Base-by-base conservation (phyloP, 345 rosid genomes). In the Ricinus communis region DNA sequence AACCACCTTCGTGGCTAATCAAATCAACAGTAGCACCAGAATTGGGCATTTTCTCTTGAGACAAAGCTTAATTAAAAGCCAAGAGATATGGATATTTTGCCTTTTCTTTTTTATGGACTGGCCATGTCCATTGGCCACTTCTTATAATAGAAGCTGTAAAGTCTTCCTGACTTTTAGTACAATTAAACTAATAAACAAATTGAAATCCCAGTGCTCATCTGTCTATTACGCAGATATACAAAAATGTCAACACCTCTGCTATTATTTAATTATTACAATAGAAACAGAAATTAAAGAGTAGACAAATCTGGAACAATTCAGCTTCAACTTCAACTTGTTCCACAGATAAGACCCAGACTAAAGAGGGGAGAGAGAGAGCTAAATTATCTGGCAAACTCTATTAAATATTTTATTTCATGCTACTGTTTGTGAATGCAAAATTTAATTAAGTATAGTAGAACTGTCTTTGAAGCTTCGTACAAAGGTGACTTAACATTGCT, bases 191-290 rank as follows among this genome's bases (percentile, higher is more conserved):
- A 61, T n/a, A 18, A 19, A 33, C n/a, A 62, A 33, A 33, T 31
- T 33, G 0, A 14, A 55, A 57, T 25, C 28, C 14, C 53, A 19
- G 41, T 61, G 58, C 59, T 60, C 55, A 65, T 54, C 68, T 66
- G 55, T 38, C 33, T 60, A 53, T 69, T 69, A 47, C 74, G 69
- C 72, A 65, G 68, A 27, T 53, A 72, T 54, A 80, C 71, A 85
- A 77, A 86, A 89, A 82, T 81, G 94, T 89, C 90, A 87, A 89
- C 90, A 77, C 81, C 77, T 71, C 66, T 62, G 59, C 49, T 13
- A 64, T 19, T 66, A 55, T 73, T 75, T 46, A 52, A 71, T 66
- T 38, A 38, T 43, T 43, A 8, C 1, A 33, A 33, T 33, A 33
- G 4, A 2, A 12, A 43, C 55, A 46, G 1, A n/a, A 21, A 19